Evolutionary conservation across 106 monocot species (phyloP), one percentile per base, ranked within the genome.

Genomic region (Acorus calamus): DNA sequence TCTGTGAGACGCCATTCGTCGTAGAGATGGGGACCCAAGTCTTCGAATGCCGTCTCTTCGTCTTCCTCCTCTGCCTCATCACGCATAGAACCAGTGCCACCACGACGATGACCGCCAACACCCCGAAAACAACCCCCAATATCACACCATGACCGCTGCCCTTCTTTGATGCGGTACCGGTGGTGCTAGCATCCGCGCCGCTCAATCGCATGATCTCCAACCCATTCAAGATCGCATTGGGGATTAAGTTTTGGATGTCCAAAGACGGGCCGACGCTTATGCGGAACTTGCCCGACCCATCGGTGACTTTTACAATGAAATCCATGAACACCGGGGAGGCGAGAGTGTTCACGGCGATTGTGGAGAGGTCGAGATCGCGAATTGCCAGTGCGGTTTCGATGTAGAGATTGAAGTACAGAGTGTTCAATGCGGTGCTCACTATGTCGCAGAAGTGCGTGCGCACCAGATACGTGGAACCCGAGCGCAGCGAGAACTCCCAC

Each of bases 401-500:
- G 46, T 83, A 89, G 46, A 83, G 76, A 58, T 86, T 69, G 63
- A 93, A 93, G 28, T 71, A 53, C 42, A 89, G 69, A 2, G 50
- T 7, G 9, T 56, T 9, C 3, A 68, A 8, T 0, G 76, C 12
- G 6, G 46, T 42, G 52, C 88, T 89, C 41, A 89, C 78, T 42
- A 93, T 67, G 67, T 93, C 93, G n/a, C 93, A 93, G 57, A 89
- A 89, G 55, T 89, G 88, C 57, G 86, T 41, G 55, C 93, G 75
- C 5, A 93, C 50, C 46, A 93, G 64, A 72, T 89, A 86, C 7
- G 52, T 53, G 55, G 46, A 76, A 6, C 60, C 65, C n/a, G 61
- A 59, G 12, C 78, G 70, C 3, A 81, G 73, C 41, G 83, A 49
- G 44, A 93, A 89, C 10, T 72, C 70, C 93, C 93, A 93, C 0